phyloP scores from a whole-genome alignment of 805 yeast species.

The Tetrapisispora phaffii region DNA sequence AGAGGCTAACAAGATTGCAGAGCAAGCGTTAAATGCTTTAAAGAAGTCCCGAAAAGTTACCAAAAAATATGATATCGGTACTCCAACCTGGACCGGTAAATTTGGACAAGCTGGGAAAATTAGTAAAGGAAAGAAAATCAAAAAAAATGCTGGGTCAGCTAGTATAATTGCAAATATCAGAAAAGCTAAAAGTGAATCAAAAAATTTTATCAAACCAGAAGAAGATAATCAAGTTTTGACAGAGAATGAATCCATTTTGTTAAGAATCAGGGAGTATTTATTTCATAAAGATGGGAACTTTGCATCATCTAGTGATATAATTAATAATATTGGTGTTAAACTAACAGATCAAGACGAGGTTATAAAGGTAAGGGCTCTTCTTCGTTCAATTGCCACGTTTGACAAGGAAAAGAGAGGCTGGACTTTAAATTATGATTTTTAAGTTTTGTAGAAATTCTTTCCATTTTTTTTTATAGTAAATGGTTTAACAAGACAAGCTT shows the following conservation, averaged over 20 bases:
- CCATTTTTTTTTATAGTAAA: too few species aligned
- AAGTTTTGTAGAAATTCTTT: not conserved
- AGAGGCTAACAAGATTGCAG: slow-evolving; percentile 51
- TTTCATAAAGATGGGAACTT: slow-evolving; percentile 29
- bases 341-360: slow-evolving; percentile 45
- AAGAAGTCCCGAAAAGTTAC: slow-evolving; percentile 42
- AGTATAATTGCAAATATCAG: slow-evolving; percentile 20
- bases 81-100: slow-evolving; percentile 94
- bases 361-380: slow-evolving; percentile 53
- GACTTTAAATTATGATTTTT: slow-evolving; percentile 50
- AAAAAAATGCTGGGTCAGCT: slow-evolving; percentile 12
- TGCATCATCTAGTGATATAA: slow-evolving; percentile 43
- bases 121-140: slow-evolving; percentile 14
- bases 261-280: slow-evolving; percentile 33
- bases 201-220: not conserved
- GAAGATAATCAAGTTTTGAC: not conserved
- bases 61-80: slow-evolving; percentile 46
- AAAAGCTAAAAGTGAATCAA: slow-evolving; percentile 12
- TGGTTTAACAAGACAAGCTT: too few species aligned
- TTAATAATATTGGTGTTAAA: slow-evolving; percentile 30
- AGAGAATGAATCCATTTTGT: slow-evolving; percentile 3
- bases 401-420: slow-evolving; percentile 49
- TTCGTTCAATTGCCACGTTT: slow-evolving; percentile 63
- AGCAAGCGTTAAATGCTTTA: slow-evolving; percentile 45
- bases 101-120: slow-evolving; percentile 75